Evolutionary conservation across 352 stramenopile genomes (phyloP), one percentile per base, ranked within the genome.

Genomic region (Globisporangium carolinianum): DNA sequence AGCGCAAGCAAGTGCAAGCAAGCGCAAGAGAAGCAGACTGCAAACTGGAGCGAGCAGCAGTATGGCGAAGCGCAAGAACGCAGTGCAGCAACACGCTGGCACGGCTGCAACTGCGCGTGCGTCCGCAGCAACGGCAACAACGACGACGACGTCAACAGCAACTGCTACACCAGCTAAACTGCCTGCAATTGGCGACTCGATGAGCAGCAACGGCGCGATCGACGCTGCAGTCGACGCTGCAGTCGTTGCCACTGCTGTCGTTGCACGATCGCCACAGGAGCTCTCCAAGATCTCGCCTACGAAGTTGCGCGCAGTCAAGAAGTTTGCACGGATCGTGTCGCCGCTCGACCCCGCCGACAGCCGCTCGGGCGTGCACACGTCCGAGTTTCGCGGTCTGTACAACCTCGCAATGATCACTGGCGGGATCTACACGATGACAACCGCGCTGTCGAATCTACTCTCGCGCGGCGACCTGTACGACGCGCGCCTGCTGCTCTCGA

Each of bases 311-410:
- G 54, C 69, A 4, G 71, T 85, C 53, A 87, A 88, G 63, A 78
- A 83, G 59, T 88, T 90, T 50, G 59, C 68, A 9, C 65, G 69
- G 32, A 76, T 73, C 14, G 75, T 89, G 51, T 91, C 82, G 32
- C 79, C 76, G 11, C 35, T 91, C 46, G 79, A 91, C 51, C 79
- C 77, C 5, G 79, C 82, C 6, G 82, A 91, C 62, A 53, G 63
- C 43, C 82, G 77, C 53, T 85, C 75, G 1, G 74, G 70, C n/a
- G 76, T 91, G 38, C 76, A 89, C 71, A 77, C 69, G 64, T 88
- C 76, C 66, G 77, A 89, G 60, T 91, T 91, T 53, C 76, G 79
- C 15, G 79, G 78, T 5, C 73, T 88, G 58, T 91, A 89, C 77
- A 88, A 91, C 65, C 54, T 91, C 32, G 77, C 79, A 35, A 79